Evolutionary conservation across 257 asterid genomes (phyloP).

Genomic region (Nemophila menziesii): DNA sequence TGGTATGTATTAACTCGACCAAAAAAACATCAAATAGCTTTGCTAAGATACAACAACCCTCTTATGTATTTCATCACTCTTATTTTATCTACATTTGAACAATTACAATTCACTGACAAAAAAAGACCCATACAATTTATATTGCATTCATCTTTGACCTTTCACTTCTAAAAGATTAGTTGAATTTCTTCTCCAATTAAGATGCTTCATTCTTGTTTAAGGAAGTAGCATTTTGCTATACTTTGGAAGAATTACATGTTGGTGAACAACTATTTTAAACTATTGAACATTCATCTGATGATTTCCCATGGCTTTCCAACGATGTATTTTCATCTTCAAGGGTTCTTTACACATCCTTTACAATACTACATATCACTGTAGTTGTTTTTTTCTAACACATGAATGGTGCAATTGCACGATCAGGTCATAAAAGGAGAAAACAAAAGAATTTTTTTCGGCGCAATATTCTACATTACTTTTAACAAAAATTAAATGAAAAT

Average conservation of each 20-base stretch:
- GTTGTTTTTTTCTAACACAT: neutral
- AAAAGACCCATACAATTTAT: too few species aligned
- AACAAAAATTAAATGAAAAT: too few species aligned
- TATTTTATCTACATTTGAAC: too few species aligned
- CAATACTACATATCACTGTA: neutral
- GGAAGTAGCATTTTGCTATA: constrained; percentile 53
- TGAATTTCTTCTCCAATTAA: neutral
- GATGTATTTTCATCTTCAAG: constrained; percentile 57
- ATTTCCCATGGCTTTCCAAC: constrained; percentile 83
- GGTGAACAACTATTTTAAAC: constrained; percentile 77
- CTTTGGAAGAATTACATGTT: constrained; percentile 55
- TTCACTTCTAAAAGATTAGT: neutral
- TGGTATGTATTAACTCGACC: too few species aligned
- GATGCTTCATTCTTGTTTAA: constrained; percentile 14
- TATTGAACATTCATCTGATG: constrained; percentile 69
- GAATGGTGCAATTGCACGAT: constrained; percentile 43
- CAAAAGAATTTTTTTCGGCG: too few species aligned
- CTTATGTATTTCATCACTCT: too few species aligned
- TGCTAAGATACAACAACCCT: too few species aligned
- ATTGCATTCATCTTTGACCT: too few species aligned
- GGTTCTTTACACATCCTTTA: constrained; percentile 31
- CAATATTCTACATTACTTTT: too few species aligned
- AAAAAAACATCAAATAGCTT: too few species aligned
- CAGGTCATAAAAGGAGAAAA: too few species aligned
- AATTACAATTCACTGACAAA: too few species aligned